Conservation (phyloP, 2,329 filamentous ascomycete species). For the Ophiocordyceps camponoti-rufipedis region DNA sequence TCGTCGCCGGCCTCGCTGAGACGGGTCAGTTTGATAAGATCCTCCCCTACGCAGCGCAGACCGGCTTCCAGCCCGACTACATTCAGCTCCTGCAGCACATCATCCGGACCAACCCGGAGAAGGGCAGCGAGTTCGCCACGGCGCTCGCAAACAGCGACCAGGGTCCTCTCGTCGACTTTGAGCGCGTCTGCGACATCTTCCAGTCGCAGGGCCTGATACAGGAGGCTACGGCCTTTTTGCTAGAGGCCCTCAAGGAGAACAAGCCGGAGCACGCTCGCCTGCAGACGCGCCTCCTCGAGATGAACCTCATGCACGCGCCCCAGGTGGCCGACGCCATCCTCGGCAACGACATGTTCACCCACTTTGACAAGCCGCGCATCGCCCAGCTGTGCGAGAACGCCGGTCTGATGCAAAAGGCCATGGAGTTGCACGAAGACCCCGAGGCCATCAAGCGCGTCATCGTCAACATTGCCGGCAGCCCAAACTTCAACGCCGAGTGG, state of each 20-base stretch:
- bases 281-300: constrained; percentile 88
- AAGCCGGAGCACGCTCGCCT: constrained; percentile 82
- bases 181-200: constrained; percentile 94
- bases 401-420: constrained; percentile 65
- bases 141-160: constrained; percentile 77
- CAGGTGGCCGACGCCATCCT: constrained; percentile 97
- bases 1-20: constrained; percentile 87
- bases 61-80: constrained; percentile 88
- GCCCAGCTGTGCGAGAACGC: constrained; percentile 86
- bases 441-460: constrained; percentile 79
- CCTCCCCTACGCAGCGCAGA: constrained; percentile 70
- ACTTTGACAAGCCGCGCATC: constrained; percentile 85
- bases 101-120: constrained; percentile 77
- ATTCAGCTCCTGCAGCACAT: constrained; percentile 84
- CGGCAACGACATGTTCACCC: constrained; percentile 94
- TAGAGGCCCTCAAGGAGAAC: constrained; percentile 91
- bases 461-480: constrained; percentile 61
- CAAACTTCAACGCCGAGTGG: constrained; percentile 84
- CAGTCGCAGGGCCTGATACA: constrained; percentile 96
- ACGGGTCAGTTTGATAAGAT: constrained; percentile 96
- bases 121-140: constrained; percentile 88
- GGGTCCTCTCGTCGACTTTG: constrained; percentile 75
- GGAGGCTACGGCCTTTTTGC: constrained; percentile 91
- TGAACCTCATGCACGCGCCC: constrained; percentile 92
- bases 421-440: constrained; percentile 90